phyloP scores from a whole-genome alignment of 495 filamentous ascomycete species.

The Penicillium longicatenatum region DNA sequence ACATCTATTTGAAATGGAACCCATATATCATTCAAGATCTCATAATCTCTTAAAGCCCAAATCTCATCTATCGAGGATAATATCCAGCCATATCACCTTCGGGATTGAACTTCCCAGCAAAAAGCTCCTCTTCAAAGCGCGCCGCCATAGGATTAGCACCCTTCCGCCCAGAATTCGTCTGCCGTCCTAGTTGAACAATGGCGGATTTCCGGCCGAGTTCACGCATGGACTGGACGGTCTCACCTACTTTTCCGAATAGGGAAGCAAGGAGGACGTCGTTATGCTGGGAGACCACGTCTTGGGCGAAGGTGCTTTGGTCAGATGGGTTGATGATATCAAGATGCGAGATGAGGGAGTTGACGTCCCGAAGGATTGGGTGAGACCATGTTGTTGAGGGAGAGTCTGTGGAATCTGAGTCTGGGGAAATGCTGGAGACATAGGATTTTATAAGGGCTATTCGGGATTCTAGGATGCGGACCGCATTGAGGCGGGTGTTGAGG shows the following conservation, averaged over 20 bases:
- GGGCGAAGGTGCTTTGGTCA: constrained; percentile 59
- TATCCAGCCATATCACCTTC: neutral
- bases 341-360: constrained; percentile 55
- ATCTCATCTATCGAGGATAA: constrained; percentile 2
- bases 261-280: constrained; percentile 78
- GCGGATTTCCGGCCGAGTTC: constrained; percentile 73
- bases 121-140: constrained; percentile 35
- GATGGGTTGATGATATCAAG: constrained; percentile 54
- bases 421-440: constrained; percentile 73
- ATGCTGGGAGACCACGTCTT: constrained; percentile 65
- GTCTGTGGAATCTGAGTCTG: constrained; percentile 38
- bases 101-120: neutral
- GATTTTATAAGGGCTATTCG: constrained; percentile 79
- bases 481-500: constrained; percentile 86
- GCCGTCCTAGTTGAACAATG: constrained; percentile 57
- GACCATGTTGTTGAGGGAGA: constrained; percentile 32
- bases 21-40: neutral
- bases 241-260: constrained; percentile 67
- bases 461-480: constrained; percentile 85
- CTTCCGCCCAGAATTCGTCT: constrained; percentile 28
- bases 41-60: neutral
- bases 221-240: constrained; percentile 64
- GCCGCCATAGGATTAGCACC: constrained; percentile 24
- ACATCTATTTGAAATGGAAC: neutral
- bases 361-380: constrained; percentile 58